Conservation (phyloP, 805 yeast genomes). For the Zygosaccharomyces siamensis region DNA sequence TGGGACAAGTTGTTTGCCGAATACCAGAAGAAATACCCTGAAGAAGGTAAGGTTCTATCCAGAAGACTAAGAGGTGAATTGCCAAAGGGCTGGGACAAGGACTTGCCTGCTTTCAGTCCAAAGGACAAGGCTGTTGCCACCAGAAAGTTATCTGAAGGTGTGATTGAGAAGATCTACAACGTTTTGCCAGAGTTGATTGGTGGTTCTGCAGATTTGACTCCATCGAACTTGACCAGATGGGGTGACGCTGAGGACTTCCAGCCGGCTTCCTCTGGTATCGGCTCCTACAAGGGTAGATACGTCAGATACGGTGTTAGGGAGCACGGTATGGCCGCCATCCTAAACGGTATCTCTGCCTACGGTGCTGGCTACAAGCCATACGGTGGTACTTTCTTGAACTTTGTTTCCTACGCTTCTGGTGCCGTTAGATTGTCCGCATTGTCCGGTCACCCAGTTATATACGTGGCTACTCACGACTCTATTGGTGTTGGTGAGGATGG, state of each 20-base stretch:
- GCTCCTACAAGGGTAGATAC: slow-evolving; percentile 88
- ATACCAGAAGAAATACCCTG: slow-evolving; percentile 69
- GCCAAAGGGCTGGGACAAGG: slow-evolving; percentile 75
- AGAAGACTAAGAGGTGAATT: slow-evolving; percentile 76
- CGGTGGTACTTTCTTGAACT: slow-evolving; percentile 98
- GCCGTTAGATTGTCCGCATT: slow-evolving; percentile 81
- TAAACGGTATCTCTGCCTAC: slow-evolving; percentile 94
- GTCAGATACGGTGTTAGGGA: slow-evolving; percentile 98
- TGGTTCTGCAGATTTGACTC: slow-evolving; percentile 98
- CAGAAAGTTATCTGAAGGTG: slow-evolving; percentile 87
- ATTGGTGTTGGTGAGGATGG: slow-evolving; percentile 92
- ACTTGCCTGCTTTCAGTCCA: slow-evolving; percentile 75
- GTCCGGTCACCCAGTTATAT: slow-evolving; percentile 75
- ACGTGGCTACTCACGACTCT: slow-evolving; percentile 89
- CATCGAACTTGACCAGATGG: slow-evolving; percentile 92
- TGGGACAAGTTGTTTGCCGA: slow-evolving; percentile 65
- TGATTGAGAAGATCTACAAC: slow-evolving; percentile 55
- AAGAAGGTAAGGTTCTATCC: slow-evolving; percentile 67
- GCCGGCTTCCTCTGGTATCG: slow-evolving; percentile 72
- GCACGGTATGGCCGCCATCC: slow-evolving; percentile 98
- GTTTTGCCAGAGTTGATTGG: slow-evolving; percentile 85
- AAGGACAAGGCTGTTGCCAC: slow-evolving; percentile 82
- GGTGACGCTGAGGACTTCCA: slow-evolving; percentile 85
- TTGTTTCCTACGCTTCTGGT: slow-evolving; percentile 79
- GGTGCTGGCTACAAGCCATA: slow-evolving; percentile 79